Conservation (phyloP, 2,329 filamentous ascomycete species). For the Paramyrothecium sp. region DNA sequence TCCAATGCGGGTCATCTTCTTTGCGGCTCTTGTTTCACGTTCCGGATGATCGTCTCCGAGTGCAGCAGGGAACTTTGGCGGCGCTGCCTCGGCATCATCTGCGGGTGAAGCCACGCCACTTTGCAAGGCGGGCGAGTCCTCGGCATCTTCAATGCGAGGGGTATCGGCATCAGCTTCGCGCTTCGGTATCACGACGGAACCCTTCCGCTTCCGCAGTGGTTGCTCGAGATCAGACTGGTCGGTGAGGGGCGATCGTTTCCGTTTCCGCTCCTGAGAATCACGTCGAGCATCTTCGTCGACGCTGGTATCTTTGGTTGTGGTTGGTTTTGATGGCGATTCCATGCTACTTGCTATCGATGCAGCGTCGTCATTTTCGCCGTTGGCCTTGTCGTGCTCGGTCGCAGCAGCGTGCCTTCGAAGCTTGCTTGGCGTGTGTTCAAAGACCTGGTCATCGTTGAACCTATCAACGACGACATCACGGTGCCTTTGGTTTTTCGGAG, state of each 20-base stretch:
- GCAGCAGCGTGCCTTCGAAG: conserved; percentile 52
- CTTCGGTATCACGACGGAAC: conserved; percentile 40
- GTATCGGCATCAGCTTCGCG: conserved; percentile 36
- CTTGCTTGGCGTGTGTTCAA: conserved; percentile 75
- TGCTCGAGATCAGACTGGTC: conserved; percentile 46
- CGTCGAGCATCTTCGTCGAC: conserved; percentile 28
- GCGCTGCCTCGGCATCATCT: conserved; percentile 42
- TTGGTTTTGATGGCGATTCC: conserved; percentile 33
- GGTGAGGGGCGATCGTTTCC: conserved; percentile 45
- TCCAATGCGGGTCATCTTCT: conserved; percentile 40
- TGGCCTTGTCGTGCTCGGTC: conserved; percentile 33
- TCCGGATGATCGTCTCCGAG: conserved; percentile 28
- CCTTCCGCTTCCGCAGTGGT: conserved; percentile 53
- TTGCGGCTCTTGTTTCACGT: conserved; percentile 30
- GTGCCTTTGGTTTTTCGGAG: conserved; percentile 68
- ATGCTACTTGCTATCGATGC: conserved; percentile 36
- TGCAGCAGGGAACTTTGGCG: conserved; percentile 21
- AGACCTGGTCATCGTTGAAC: conserved; percentile 51
- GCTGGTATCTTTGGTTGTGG: conserved; percentile 20
- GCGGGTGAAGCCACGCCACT: neutral
- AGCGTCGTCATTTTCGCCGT: conserved; percentile 39
- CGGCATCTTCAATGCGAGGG: conserved; percentile 48
- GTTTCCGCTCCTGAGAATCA: conserved; percentile 41
- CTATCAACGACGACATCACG: conserved; percentile 59
- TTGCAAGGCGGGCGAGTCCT: conserved; percentile 14